Percentiles rank a stretch among this genome's conserved stretches.
Conservation (phyloP, 164 flowering plant species). For the Cinnamomum micranthum region DNA sequence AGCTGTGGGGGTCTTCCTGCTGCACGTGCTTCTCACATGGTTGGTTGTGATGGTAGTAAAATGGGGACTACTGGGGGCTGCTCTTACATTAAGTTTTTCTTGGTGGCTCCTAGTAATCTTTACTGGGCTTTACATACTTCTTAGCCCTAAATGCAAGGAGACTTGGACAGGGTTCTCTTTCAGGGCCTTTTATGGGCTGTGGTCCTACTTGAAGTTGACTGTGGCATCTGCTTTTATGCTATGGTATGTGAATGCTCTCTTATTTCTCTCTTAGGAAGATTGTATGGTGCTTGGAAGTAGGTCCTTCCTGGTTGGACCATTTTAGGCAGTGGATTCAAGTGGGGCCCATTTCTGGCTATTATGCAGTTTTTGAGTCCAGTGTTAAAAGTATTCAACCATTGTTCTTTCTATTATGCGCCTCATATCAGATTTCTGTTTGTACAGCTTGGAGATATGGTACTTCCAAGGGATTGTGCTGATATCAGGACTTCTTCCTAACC, state of each 20-base stretch:
- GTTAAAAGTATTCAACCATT: too few species aligned
- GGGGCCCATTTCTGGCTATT: background rate
- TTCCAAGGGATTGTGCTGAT: slow-evolving; percentile 57
- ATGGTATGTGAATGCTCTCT: slow-evolving; percentile 49
- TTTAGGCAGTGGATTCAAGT: slow-evolving; percentile 24
- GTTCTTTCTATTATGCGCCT: too few species aligned
- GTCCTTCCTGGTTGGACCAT: slow-evolving; percentile 43
- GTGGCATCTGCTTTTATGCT: slow-evolving; percentile 75
- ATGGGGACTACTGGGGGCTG: slow-evolving; percentile 60
- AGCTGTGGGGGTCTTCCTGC: slow-evolving; percentile 50
- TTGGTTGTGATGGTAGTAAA: slow-evolving; percentile 39
- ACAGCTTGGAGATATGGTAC: slow-evolving; percentile 74
- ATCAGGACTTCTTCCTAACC: slow-evolving; percentile 54
- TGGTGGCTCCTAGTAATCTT: slow-evolving; percentile 62
- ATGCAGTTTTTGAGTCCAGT: too few species aligned
- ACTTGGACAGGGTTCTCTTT: slow-evolving; percentile 65
- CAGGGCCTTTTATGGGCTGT: slow-evolving; percentile 55
- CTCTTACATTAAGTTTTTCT: slow-evolving; percentile 57
- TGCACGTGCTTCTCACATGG: slow-evolving; percentile 51
- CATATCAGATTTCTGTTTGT: background rate
- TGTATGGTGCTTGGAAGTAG: slow-evolving; percentile 25
- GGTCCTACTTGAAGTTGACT: slow-evolving; percentile 73
- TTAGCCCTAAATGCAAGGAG: slow-evolving; percentile 48
- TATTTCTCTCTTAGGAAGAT: slow-evolving; percentile 24
- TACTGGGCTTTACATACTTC: slow-evolving; percentile 42